Percentiles rank a stretch among this genome's conserved stretches.
Conservation (phyloP, 179 eudicot species). For the Corrigiola litoralis region DNA sequence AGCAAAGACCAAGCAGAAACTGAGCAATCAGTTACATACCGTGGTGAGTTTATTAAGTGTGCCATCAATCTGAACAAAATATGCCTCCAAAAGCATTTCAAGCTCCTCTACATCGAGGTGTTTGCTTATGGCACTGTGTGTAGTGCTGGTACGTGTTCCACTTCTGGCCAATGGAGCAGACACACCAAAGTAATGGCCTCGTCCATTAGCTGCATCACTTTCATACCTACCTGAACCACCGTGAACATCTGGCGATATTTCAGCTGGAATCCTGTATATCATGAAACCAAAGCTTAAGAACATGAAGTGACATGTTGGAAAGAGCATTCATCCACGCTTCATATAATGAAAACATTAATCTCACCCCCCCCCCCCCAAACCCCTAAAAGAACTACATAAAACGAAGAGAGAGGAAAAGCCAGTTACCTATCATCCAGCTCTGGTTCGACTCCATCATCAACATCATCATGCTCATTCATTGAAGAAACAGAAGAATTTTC, state of each 20-base stretch:
- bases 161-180: constrained; percentile 48
- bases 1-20: neutral
- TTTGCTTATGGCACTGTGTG: constrained; percentile 71
- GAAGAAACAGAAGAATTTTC: constrained; percentile 71
- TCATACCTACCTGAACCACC: constrained; percentile 44
- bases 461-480: constrained; percentile 47
- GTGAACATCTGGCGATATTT: constrained; percentile 44
- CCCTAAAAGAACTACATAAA: no score
- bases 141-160: constrained; percentile 70
- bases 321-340: neutral
- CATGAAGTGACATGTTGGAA: neutral
- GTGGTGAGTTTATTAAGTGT: constrained; percentile 89
- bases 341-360: neutral
- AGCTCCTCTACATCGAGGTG: constrained; percentile 96
- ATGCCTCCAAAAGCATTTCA: constrained; percentile 99
- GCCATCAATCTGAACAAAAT: constrained; percentile 95
- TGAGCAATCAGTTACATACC: constrained; percentile 36
- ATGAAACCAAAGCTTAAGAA: neutral
- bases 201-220: constrained; percentile 38
- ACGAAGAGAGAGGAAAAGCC: no score
- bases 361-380: neutral
- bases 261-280: constrained; percentile 49
- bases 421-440: constrained; percentile 60
- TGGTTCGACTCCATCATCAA: constrained; percentile 47
- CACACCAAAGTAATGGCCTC: constrained; percentile 40